Base-by-base conservation (phyloP, 2,329 filamentous ascomycete species). In the Fusarium compactum region DNA sequence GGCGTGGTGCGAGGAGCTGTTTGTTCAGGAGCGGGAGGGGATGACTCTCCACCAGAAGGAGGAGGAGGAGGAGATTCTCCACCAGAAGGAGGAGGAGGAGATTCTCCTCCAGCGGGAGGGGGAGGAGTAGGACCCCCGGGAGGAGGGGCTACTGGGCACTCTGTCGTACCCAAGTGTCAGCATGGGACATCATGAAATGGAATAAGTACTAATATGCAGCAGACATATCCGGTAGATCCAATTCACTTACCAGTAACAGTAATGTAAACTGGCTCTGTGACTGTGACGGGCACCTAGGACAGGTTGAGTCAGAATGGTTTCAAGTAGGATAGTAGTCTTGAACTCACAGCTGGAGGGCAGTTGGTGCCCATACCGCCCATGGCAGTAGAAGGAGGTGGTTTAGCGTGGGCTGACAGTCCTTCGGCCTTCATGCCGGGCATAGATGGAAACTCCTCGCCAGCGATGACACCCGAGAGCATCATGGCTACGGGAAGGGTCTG, bases 241-340 rank as follows among this genome's bases (percentile, higher is more conserved):
- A 29, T 29, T 22, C 38, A 74, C 82, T 74, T 75, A 84, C 82
- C 82, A 56, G 81, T 83, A 69, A 85, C 77, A 68, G 83, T 85
- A 60, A 85, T 55, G 44, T 80, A 83, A 34, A 80, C 82, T 29
- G 79, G 76, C 66, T 76, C 67, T 22, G 80, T 83, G 63, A 79
- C 82, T 29, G 81, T 85, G 74, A 74, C 77, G 11, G 74, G 73
- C 22, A 65, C 59, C 74, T 79, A 29, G 41, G 47, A 38, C 9
- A 3, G 3, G 57, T 16, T 68, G n/a, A 65, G 59, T 38, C 11
- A 32, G 22, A 18, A 24, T 20, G 2, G 14, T 16, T 5, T 22
- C 5, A 18, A 27, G 8, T 16, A 5, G 14, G 15, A 22, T 12
- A 11, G 6, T 12, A 11, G 1, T 10, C 2, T 15, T 30, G 29